Percentiles rank a stretch among this genome's conserved stretches.
phyloP scores from a whole-genome alignment of 1,284 basidiomycete species.

The Heimioporus retisporus region DNA sequence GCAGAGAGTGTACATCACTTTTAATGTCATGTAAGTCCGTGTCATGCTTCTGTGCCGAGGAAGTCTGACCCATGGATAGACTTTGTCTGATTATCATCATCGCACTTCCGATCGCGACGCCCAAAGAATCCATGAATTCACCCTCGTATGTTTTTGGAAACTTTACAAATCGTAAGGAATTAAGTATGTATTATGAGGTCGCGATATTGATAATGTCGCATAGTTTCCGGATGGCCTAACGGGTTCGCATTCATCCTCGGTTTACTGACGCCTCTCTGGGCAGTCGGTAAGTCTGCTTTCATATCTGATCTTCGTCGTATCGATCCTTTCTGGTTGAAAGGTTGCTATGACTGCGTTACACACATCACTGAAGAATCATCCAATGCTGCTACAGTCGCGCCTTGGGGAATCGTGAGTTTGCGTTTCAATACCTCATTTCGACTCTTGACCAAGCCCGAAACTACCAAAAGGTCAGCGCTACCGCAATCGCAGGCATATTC shows the following conservation, averaged over 20 bases:
- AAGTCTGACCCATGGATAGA: conserved; percentile 30
- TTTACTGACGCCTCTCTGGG: conserved; percentile 64
- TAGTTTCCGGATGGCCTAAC: conserved; percentile 61
- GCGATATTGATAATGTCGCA: background rate
- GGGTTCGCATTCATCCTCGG: conserved; percentile 61
- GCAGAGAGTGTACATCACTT: conserved; percentile 40
- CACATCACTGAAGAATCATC: conserved; percentile 61
- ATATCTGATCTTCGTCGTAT: background rate
- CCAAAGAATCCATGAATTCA: conserved; percentile 52
- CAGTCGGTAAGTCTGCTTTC: conserved; percentile 32
- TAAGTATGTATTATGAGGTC: background rate
- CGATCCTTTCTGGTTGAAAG: conserved; percentile 26
- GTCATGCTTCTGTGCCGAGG: background rate
- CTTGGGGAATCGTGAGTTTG: conserved; percentile 44
- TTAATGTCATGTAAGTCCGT: conserved; percentile 44
- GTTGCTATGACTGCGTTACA: conserved; percentile 56
- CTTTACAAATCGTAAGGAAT: conserved; percentile 47
- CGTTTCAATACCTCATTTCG: background rate
- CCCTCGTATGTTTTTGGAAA: conserved; percentile 52
- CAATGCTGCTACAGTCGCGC: conserved; percentile 59
- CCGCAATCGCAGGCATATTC: conserved; percentile 28
- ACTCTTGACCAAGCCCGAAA: no score
- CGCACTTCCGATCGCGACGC: conserved; percentile 58
- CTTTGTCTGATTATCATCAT: conserved; percentile 57
- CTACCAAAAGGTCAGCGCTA: conserved; percentile 28